Conservation (phyloP, 2,329 filamentous ascomycete genomes). For the Penicillium sp. region DNA sequence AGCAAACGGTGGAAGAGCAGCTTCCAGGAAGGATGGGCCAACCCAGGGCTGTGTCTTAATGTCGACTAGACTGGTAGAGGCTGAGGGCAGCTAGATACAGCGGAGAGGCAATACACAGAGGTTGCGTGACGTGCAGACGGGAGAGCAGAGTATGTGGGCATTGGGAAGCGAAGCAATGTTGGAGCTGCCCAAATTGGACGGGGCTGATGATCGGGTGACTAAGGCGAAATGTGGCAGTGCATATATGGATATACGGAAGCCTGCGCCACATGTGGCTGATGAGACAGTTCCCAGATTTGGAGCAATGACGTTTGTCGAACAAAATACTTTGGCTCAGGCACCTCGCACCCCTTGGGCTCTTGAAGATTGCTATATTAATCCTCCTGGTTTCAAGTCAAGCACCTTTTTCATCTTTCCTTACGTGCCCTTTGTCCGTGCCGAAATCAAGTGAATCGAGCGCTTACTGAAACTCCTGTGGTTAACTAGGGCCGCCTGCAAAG, state of each 20-base stretch:
- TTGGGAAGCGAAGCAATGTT: conserved; percentile 10
- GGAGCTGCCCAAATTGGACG: conserved; percentile 13
- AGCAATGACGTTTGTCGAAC: conserved; percentile 23
- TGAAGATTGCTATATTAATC: conserved; percentile 10
- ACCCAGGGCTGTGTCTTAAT: conserved; percentile 9
- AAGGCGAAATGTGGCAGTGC: conserved; percentile 18
- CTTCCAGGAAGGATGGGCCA: conserved; percentile 26
- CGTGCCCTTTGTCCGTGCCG: not conserved
- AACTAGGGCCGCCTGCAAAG: not conserved
- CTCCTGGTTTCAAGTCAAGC: not conserved
- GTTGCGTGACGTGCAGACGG: too few species aligned
- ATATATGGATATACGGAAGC: not conserved
- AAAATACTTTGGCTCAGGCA: conserved; percentile 5
- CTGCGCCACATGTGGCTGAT: conserved; percentile 20
- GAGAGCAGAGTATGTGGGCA: conserved; percentile 3
- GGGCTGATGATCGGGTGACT: conserved; percentile 19
- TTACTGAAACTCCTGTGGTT: conserved; percentile 11
- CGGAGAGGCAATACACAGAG: too few species aligned
- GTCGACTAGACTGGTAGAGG: conserved; percentile 4
- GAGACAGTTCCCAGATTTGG: conserved; percentile 17
- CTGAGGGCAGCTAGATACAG: not conserved
- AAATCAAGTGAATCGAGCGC: conserved; percentile 9
- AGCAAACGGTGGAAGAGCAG: conserved; percentile 21
- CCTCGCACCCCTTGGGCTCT: not conserved
- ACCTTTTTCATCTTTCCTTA: not conserved